These are phyloP conservation scores for Lecanosticta acicola DNA, from an alignment of 2,329 filamentous ascomycete genomes.

Conservation along the genomic window DNA sequence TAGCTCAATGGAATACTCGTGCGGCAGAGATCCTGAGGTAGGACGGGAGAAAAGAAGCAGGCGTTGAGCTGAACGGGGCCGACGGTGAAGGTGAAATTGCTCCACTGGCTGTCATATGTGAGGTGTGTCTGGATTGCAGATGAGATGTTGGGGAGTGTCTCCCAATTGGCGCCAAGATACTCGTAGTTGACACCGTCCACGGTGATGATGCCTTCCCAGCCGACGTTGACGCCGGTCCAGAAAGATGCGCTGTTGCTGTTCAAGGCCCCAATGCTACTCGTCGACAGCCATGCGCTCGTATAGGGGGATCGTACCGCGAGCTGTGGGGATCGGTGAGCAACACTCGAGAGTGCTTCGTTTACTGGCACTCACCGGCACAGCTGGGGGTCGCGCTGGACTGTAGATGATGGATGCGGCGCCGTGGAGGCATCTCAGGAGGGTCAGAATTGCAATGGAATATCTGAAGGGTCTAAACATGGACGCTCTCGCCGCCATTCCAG, in stretches of 20 bases:
- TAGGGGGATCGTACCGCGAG: slow-evolving; percentile 71
- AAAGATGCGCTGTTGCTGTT: slow-evolving; percentile 5
- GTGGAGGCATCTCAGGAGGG: neutral
- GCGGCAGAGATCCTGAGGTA: slow-evolving; percentile 10
- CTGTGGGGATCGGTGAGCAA: neutral
- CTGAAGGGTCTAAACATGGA: too few relatives aligned
- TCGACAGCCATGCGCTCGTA: slow-evolving; percentile 56
- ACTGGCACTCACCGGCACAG: neutral
- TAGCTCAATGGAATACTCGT: slow-evolving; percentile 9
- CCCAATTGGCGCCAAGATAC: slow-evolving; percentile 5
- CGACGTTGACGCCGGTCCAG: slow-evolving; percentile 6
- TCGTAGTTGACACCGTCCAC: slow-evolving; percentile 9
- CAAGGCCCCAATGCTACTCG: neutral
- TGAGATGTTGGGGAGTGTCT: neutral
- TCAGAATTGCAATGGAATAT: neutral
- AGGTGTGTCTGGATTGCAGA: slow-evolving; percentile 4
- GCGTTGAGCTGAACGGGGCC: slow-evolving; percentile 8
- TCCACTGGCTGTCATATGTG: slow-evolving; percentile 10
- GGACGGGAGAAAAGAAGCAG: slow-evolving; percentile 11
- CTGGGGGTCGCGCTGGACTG: neutral
- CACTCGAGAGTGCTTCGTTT: neutral
- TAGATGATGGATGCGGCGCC: neutral
- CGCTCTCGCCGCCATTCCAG: too few relatives aligned
- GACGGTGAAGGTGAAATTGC: slow-evolving; percentile 12
- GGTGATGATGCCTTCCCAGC: slow-evolving; percentile 10